Conservation (phyloP, 768 basidiomycete species). For the Tylopilus balloui region DNA sequence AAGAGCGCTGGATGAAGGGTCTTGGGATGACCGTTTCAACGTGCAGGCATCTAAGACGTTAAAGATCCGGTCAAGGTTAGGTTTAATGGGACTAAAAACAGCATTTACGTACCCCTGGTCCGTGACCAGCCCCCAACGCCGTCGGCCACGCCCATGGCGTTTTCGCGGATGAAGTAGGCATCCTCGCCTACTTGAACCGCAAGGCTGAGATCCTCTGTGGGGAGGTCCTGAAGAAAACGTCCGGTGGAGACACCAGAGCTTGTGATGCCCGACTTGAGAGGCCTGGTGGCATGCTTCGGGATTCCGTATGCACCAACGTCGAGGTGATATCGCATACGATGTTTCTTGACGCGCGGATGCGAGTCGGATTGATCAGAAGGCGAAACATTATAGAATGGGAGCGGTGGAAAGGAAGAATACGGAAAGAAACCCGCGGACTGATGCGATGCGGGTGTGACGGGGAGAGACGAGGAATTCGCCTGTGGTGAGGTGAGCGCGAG, state of each 20-base stretch:
- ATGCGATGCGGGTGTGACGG: conserved; percentile 27
- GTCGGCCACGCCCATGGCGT: conserved; percentile 92
- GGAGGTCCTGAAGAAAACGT: conserved; percentile 29
- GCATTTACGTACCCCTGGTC: conserved; percentile 34
- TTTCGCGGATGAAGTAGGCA: conserved; percentile 76
- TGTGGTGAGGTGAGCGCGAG: conserved; percentile 45
- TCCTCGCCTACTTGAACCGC: conserved; percentile 89
- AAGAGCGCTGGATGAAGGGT: conserved; percentile 46
- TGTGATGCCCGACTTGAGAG: conserved; percentile 29
- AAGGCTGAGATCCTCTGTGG: conserved; percentile 38
- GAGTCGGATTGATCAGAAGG: conserved; percentile 25
- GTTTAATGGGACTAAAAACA: conserved; percentile 4
- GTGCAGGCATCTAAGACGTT: conserved; percentile 14
- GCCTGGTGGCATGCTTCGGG: conserved; percentile 48
- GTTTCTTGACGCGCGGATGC: conserved; percentile 30
- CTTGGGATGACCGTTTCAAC: conserved; percentile 34
- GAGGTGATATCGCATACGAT: conserved; percentile 44
- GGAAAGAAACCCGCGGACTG: conserved; percentile 35
- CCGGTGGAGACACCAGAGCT: conserved; percentile 12
- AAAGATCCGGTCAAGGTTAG: conserved; percentile 3
- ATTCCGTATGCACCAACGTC: conserved; percentile 85
- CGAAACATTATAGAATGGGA: conserved; percentile 27
- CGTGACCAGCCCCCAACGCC: conserved; percentile 91
- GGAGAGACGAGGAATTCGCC: conserved; percentile 30
- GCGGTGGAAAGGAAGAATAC: conserved; percentile 31